Percentiles rank a stretch among this genome's conserved stretches.
Conservation (phyloP, 106 monocot species). For the Allium sativum region DNA sequence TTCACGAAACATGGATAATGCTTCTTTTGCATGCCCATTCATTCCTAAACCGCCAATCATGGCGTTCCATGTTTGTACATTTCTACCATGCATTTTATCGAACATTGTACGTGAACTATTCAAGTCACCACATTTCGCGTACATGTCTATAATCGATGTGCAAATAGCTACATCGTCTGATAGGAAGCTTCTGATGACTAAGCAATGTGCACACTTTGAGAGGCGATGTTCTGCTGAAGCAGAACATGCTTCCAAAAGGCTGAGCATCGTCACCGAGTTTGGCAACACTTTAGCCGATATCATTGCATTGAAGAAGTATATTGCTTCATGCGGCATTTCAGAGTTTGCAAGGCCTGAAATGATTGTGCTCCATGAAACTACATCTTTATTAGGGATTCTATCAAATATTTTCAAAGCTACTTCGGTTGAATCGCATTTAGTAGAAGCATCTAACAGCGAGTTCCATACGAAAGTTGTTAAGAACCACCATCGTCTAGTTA, state of each 20-base stretch:
- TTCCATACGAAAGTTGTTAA: slow-evolving; percentile 32
- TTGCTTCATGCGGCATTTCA: slow-evolving; percentile 33
- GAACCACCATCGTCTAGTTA: slow-evolving; percentile 20
- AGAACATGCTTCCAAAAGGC: slow-evolving; percentile 60
- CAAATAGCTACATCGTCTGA: slow-evolving; percentile 23
- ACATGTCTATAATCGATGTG: slow-evolving; percentile 52
- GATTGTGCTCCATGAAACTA: slow-evolving; percentile 77
- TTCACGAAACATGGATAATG: slow-evolving; percentile 38
- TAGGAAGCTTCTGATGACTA: slow-evolving; percentile 29
- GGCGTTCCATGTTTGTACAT: slow-evolving; percentile 57
- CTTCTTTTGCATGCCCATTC: slow-evolving; percentile 50
- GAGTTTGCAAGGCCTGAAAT: slow-evolving; percentile 35
- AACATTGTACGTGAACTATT: slow-evolving; percentile 41
- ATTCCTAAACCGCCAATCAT: slow-evolving; percentile 73
- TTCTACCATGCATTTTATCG: slow-evolving; percentile 36
- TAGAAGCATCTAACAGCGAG: slow-evolving; percentile 66
- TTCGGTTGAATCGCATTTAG: slow-evolving; percentile 40
- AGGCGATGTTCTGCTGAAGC: slow-evolving; percentile 30
- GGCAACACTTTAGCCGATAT: slow-evolving; percentile 15
- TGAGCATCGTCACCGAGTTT: slow-evolving; percentile 48
- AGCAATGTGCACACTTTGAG: slow-evolving; percentile 37
- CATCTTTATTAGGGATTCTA: slow-evolving; percentile 28
- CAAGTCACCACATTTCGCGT: slow-evolving; percentile 71
- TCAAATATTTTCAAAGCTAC: slow-evolving; percentile 33
- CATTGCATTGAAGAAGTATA: slow-evolving; percentile 46